Evolutionary conservation across 768 basidiomycete genomes (phyloP).

Genomic region (Suillus tomentosus): DNA sequence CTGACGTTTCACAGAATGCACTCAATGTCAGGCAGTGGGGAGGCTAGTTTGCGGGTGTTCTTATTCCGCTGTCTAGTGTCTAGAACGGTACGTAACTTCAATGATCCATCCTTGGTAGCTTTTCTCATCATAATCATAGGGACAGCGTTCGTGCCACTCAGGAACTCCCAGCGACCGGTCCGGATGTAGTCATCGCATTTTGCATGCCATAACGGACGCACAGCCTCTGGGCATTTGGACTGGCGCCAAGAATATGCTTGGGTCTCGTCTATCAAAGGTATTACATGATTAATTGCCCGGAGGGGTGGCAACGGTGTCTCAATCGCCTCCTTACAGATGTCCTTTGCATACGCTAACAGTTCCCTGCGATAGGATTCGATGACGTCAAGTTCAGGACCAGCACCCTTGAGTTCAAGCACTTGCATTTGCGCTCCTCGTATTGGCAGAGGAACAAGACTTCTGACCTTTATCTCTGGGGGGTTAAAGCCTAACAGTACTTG

Average conservation of each 20-base stretch:
- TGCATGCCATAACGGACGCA: slow-evolving; percentile 24
- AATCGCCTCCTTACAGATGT: too few species aligned
- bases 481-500: too few species aligned
- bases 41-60: slow-evolving; percentile 32
- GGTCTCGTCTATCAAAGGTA: slow-evolving; percentile 32
- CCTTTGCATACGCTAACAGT: too few species aligned
- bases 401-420: too few species aligned
- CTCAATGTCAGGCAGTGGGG: slow-evolving; percentile 32
- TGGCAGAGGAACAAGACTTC: too few species aligned
- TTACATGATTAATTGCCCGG: too few species aligned
- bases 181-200: slow-evolving; percentile 35
- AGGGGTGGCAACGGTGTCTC: too few species aligned
- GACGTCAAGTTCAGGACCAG: too few species aligned
- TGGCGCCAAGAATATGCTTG: slow-evolving; percentile 37
- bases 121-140: slow-evolving; percentile 39
- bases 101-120: slow-evolving; percentile 20
- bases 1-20: slow-evolving; percentile 26
- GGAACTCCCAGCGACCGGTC: slow-evolving; percentile 29
- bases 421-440: too few species aligned
- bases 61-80: slow-evolving; percentile 33
- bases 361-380: too few species aligned
- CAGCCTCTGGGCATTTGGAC: slow-evolving; percentile 38
- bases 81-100: slow-evolving; percentile 24
- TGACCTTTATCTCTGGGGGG: too few species aligned
- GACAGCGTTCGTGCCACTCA: slow-evolving; percentile 26